phyloP scores from a whole-genome alignment of 2,329 filamentous ascomycete genomes.

The Phialophora verrucosa region DNA sequence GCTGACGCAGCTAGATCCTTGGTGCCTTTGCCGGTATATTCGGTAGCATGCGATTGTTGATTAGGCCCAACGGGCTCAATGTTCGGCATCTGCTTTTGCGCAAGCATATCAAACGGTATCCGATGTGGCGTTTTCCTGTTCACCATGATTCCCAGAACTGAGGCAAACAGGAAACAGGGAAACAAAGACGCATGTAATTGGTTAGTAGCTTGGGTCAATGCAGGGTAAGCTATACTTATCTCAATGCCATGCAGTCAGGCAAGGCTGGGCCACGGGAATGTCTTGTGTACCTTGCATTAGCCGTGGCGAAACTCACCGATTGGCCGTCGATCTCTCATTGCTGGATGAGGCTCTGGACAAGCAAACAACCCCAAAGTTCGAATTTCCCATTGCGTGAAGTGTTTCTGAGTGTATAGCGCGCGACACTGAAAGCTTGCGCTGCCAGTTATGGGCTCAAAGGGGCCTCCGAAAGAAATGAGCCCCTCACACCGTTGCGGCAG shows the following conservation, averaged over 20 bases:
- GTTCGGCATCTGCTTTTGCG: background rate
- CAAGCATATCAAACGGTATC: background rate
- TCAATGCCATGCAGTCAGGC: conserved; percentile 15
- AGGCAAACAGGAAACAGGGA: conserved; percentile 12
- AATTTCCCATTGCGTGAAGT: background rate
- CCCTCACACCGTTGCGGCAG: background rate
- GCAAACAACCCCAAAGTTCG: background rate
- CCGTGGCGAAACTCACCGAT: conserved; percentile 21
- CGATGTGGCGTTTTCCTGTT: background rate
- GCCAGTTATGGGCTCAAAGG: too few relatives aligned
- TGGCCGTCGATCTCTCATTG: conserved; percentile 17
- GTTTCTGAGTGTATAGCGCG: background rate
- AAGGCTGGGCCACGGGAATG: conserved; percentile 31
- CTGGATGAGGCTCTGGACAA: background rate
- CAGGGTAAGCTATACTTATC: conserved; percentile 31
- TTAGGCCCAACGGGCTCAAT: background rate
- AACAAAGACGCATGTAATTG: conserved; percentile 15
- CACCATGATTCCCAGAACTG: background rate
- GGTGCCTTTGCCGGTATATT: background rate
- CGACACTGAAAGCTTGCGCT: background rate
- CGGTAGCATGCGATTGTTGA: background rate
- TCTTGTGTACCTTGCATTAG: conserved; percentile 37
- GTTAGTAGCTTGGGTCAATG: conserved; percentile 13
- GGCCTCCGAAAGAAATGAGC: background rate
- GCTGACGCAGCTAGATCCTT: conserved; percentile 10